Percentiles rank a stretch among this genome's conserved stretches.
Evolutionary conservation across 1,284 basidiomycete species (phyloP).

Genomic region (Malassezia pachydermatis): DNA sequence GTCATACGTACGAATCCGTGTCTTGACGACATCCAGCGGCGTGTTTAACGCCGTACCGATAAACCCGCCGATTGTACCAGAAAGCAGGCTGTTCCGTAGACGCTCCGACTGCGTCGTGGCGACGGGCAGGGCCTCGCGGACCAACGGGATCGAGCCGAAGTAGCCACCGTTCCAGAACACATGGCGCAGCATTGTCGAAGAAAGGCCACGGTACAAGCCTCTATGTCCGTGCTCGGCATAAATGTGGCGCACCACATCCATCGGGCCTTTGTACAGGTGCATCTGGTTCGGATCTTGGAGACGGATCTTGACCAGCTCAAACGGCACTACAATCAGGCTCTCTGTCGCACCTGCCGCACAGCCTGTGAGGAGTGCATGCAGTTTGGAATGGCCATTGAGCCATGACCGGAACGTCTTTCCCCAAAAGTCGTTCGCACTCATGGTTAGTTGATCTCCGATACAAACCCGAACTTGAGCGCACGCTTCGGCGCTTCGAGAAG

Average conservation of each 20-base stretch:
- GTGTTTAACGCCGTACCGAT: slow-evolving; percentile 69
- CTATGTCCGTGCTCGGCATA: slow-evolving; percentile 66
- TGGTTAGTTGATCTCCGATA: slow-evolving; percentile 20
- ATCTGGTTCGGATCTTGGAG: slow-evolving; percentile 55
- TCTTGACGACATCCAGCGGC: slow-evolving; percentile 85
- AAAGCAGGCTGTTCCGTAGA: slow-evolving; percentile 82
- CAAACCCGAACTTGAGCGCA: slow-evolving; percentile 77
- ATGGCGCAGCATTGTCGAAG: slow-evolving; percentile 23
- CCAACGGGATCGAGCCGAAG: slow-evolving; percentile 66
- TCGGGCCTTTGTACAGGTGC: slow-evolving; percentile 59
- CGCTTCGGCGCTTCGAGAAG: slow-evolving; percentile 95
- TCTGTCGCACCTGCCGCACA: slow-evolving; percentile 91
- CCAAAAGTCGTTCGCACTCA: slow-evolving; percentile 83
- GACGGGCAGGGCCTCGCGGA: slow-evolving; percentile 68
- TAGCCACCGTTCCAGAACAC: slow-evolving; percentile 57
- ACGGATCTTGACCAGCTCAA: slow-evolving; percentile 91
- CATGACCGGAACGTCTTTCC: slow-evolving; percentile 50
- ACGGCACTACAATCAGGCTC: slow-evolving; percentile 71
- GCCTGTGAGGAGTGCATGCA: slow-evolving; percentile 75
- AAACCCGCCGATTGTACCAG: slow-evolving; percentile 80
- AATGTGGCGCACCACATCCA: slow-evolving; percentile 66
- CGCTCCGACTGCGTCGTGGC: slow-evolving; percentile 58
- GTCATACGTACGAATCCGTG: no score
- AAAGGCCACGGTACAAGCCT: slow-evolving; percentile 58
- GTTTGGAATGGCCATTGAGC: slow-evolving; percentile 71